These are phyloP conservation scores for Leonotis leonurus DNA, from an alignment of 257 asterid genomes.

Conservation along the genomic window DNA sequence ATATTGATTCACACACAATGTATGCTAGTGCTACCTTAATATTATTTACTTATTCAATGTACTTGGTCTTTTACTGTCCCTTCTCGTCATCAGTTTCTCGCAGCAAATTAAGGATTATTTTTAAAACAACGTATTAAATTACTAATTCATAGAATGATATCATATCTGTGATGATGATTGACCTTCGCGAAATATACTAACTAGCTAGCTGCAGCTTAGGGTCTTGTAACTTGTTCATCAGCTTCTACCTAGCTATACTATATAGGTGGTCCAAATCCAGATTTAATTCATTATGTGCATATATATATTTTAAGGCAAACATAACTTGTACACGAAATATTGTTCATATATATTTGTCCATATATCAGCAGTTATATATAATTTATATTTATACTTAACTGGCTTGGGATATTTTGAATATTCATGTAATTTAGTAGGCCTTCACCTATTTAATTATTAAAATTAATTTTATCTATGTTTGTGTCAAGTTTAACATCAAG, in stretches of 20 bases:
- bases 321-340: background rate
- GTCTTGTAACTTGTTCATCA: background rate
- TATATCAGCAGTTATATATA: background rate
- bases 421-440: too few relatives aligned
- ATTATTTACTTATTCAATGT: constrained; percentile 8
- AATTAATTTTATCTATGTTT: too few relatives aligned
- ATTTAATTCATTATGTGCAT: background rate
- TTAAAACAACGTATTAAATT: too few relatives aligned
- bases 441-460: too few relatives aligned
- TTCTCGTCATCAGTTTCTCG: background rate
- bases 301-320: background rate
- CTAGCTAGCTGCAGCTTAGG: too few relatives aligned
- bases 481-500: background rate
- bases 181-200: background rate
- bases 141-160: too few relatives aligned
- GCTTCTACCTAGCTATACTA: background rate
- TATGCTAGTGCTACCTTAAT: background rate
- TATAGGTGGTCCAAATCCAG: background rate
- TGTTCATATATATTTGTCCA: background rate
- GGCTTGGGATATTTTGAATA: too few relatives aligned
- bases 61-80: constrained; percentile 17
- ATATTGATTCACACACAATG: background rate
- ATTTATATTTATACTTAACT: too few relatives aligned
- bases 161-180: too few relatives aligned
- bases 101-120: constrained; percentile 7